phyloP scores from a whole-genome alignment of 805 yeast species.

The Suhomyces kilbournensis region DNA sequence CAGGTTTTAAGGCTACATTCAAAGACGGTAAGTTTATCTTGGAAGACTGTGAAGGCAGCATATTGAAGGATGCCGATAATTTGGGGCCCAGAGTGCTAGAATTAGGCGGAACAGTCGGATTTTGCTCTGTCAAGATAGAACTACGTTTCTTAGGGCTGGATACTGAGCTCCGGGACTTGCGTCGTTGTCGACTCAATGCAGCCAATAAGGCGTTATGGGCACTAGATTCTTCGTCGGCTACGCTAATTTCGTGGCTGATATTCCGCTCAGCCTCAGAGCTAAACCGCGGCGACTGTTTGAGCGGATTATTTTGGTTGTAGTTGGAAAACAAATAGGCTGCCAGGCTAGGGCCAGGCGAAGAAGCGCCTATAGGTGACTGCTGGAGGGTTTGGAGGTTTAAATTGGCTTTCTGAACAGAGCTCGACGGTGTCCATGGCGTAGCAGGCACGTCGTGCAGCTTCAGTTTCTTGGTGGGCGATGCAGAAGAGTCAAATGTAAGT shows the following conservation, averaged over 20 bases:
- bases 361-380: constrained; percentile 25
- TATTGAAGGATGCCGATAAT: not conserved
- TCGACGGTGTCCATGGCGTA: constrained; percentile 19
- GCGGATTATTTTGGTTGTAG: constrained; percentile 5
- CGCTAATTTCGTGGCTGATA: constrained; percentile 4
- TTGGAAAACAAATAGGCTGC: not conserved
- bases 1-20: constrained; percentile 19
- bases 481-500: constrained; percentile 17
- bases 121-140: not conserved
- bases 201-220: constrained; percentile 46
- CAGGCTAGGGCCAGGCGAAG: not conserved
- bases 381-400: constrained; percentile 38
- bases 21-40: constrained; percentile 26
- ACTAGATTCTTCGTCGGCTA: constrained; percentile 41
- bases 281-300: constrained; percentile 12
- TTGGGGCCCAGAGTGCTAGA: not conserved
- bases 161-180: constrained; percentile 21
- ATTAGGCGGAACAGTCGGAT: not conserved
- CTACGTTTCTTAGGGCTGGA: constrained; percentile 8
- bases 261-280: constrained; percentile 2
- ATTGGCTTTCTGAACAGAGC: constrained; percentile 27
- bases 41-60: not conserved
- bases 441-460: not conserved
- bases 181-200: constrained; percentile 33
- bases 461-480: constrained; percentile 16